Evolutionary conservation across 345 rosid genomes (phyloP).

Genomic region (Adansonia digitata): DNA sequence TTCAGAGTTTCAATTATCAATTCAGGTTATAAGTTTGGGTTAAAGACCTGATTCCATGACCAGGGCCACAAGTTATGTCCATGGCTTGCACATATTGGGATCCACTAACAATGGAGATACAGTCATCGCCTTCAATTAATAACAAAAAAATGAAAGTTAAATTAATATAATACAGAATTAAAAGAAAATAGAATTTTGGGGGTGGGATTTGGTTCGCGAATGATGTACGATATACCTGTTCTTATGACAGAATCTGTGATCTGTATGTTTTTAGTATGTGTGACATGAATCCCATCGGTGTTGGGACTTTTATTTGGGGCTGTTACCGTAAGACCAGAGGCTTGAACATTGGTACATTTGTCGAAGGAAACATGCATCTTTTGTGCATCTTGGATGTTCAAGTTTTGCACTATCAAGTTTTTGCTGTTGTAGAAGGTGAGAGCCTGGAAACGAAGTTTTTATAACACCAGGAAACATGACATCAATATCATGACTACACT

Average conservation of each 20-base stretch:
- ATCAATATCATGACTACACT: no score
- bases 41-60: conserved; percentile 67
- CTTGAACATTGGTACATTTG: conserved; percentile 39
- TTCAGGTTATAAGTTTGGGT: background rate
- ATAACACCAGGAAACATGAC: background rate
- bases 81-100: conserved; percentile 44
- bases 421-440: conserved; percentile 56
- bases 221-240: conserved; percentile 39
- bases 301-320: conserved; percentile 70
- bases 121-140: conserved; percentile 63
- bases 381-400: conserved; percentile 62
- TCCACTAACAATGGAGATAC: conserved; percentile 60
- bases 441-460: conserved; percentile 37
- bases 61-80: conserved; percentile 60
- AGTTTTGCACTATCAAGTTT: conserved; percentile 38
- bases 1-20: background rate
- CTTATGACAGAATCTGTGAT: conserved; percentile 46
- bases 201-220: background rate
- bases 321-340: conserved; percentile 43
- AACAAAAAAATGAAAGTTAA: background rate
- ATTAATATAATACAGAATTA: background rate
- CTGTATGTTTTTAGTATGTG: conserved; percentile 53
- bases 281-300: conserved; percentile 86
- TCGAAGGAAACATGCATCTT: conserved; percentile 65
- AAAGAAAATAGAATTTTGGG: background rate